Base-by-base conservation (phyloP, 2,329 filamentous ascomycete genomes). In the Penicillium glabrum region DNA sequence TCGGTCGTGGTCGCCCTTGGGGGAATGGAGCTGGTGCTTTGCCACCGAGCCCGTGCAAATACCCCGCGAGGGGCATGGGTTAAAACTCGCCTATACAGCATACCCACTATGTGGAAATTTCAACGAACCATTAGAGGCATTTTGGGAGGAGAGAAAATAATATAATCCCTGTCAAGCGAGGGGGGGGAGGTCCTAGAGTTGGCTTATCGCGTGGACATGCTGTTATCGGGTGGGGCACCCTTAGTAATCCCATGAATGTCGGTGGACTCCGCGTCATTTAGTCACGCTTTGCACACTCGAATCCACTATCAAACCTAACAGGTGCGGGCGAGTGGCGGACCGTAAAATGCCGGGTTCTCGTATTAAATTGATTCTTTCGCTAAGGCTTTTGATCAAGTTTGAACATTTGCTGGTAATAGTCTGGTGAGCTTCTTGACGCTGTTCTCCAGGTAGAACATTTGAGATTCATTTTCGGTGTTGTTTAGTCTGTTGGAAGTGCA, bases 201-300 rank as follows among this genome's bases (percentile, higher is more conserved):
- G 23, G 47, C 52, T 55, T 60, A 56, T 59, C 59, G 56, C 47
- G 27, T 59, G 53, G 53, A 61, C 53, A 58, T 53, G 39, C 56
- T 48, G 53, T 57, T 54, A 37, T 52, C 48, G 43, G 48, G 52
- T 50, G 46, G 26, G 3, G 19, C 27, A 16, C 16, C 27, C 46
- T 47, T 47, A 47, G 27, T 47, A 31, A 47, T 47, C 31, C 3
- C 19, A n/a, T 9, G 24, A n/a, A 4, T 41, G n/a, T 48, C 57
- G 57, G 59, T 43, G 37, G 51, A 5, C 57, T 56, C 58, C 58
- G 60, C 37, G 49, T n/a, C 29, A 49, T 46, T 53, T 37, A 56
- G 44, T 57, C 53, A 61, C 35, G 16, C 21, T 41, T 31, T 47
- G 23, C 33, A 26, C 16, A 37, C 35, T 5, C 13, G 29, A 14